A percentile compares a stretch with the other conserved stretches of the same genome.
These are phyloP conservation scores for Chrysanthemum seticuspe DNA, from an alignment of 129 eudicot species.

Conservation along the genomic window DNA sequence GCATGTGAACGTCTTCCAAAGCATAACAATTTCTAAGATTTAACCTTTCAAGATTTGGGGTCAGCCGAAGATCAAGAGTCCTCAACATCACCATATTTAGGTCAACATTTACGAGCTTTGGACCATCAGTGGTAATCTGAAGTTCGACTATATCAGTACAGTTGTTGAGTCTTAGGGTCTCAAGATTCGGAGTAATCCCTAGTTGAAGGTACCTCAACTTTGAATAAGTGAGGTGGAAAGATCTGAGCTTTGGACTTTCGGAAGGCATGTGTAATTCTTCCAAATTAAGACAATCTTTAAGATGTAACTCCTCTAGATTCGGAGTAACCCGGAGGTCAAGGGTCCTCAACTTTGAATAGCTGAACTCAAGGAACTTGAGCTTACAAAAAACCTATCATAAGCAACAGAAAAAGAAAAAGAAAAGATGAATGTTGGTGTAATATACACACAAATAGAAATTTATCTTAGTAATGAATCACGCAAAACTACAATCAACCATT, in stretches of 20 bases:
- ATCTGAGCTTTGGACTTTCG: background rate
- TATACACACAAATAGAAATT: too few relatives aligned
- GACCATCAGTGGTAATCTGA: background rate
- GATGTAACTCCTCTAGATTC: background rate
- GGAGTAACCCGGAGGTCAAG: background rate
- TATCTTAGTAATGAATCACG: background rate
- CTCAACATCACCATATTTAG: background rate
- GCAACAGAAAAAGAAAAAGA: background rate
- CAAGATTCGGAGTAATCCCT: background rate
- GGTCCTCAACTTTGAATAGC: background rate
- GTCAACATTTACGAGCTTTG: background rate
- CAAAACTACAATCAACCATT: background rate
- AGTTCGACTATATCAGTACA: background rate
- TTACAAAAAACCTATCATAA: background rate
- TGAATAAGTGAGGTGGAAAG: background rate
- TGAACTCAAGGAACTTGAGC: background rate
- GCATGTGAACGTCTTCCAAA: slow-evolving; percentile 4
- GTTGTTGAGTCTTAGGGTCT: too few relatives aligned
- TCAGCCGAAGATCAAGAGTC: background rate
- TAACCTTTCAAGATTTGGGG: background rate
- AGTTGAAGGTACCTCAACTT: background rate
- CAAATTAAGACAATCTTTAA: background rate
- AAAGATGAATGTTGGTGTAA: background rate
- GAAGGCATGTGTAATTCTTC: background rate
- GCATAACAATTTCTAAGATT: background rate